A percentile compares a stretch with the other conserved stretches of the same genome.
Conservation (phyloP, 352 stramenopile genomes). For the Peronospora belbahrii region DNA sequence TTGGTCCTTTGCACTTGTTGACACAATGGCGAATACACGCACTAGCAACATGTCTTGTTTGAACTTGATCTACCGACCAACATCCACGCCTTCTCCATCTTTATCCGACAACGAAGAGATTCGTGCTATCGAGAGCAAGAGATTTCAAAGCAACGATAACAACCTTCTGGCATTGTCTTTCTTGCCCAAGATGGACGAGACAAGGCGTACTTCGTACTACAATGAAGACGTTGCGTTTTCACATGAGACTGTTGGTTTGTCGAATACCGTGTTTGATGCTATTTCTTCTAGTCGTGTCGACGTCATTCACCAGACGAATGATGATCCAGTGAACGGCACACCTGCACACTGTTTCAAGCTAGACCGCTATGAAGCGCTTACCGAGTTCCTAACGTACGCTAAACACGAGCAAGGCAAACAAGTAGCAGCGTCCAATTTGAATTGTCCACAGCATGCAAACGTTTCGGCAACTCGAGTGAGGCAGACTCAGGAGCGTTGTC, state of each 20-base stretch:
- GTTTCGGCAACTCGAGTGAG: constrained; percentile 22
- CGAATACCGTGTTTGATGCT: constrained; percentile 3
- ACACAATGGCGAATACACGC: constrained; percentile 32
- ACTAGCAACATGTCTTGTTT: no score
- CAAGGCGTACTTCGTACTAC: constrained; percentile 2
- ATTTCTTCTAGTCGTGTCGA: constrained; percentile 12
- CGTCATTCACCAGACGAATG: constrained; percentile 21
- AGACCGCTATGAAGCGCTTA: constrained; percentile 20
- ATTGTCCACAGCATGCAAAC: constrained; percentile 11
- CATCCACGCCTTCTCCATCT: constrained; percentile 4
- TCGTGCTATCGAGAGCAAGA: constrained; percentile 15
- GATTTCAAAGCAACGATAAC: constrained; percentile 24
- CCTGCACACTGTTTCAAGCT: constrained; percentile 18
- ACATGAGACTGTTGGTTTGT: constrained; percentile 3
- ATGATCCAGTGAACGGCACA: constrained; percentile 19
- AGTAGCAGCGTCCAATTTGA: constrained; percentile 2
- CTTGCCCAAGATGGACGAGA: constrained; percentile 25
- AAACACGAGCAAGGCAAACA: constrained; percentile 25
- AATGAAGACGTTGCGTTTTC: constrained; percentile 5
- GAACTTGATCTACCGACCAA: no score
- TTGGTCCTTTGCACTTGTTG: constrained; percentile 7
- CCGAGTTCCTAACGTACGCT: constrained; percentile 19
- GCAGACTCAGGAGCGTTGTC: constrained; percentile 23
- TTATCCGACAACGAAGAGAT: constrained; percentile 4
- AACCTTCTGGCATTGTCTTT: constrained; percentile 24